Conservation (phyloP, 2,329 filamentous ascomycete species). For the Lachnellula occidentalis region DNA sequence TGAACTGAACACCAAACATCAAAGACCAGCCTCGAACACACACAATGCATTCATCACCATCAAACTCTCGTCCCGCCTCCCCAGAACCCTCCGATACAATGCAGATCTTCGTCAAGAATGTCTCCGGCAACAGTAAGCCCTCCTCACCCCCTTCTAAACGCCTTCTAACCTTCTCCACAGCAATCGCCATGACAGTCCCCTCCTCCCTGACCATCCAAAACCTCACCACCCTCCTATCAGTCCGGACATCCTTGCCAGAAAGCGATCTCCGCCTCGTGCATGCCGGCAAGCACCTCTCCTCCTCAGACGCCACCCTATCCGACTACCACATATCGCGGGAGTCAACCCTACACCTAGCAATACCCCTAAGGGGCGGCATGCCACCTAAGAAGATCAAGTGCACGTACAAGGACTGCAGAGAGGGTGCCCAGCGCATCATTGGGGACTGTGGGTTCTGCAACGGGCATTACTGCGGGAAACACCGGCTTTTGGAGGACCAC, state of each 20-base stretch:
- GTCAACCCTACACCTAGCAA: constrained; percentile 47
- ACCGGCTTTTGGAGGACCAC: constrained; percentile 89
- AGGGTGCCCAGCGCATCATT: constrained; percentile 84
- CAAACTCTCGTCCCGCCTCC: constrained; percentile 30
- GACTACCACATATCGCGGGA: constrained; percentile 44
- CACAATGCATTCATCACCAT: constrained; percentile 25
- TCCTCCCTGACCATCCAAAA: constrained; percentile 48
- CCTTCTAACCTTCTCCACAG: constrained; percentile 33
- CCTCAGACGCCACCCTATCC: constrained; percentile 35
- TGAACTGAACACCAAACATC: constrained; percentile 4
- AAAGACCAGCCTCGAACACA: neutral
- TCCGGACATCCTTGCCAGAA: constrained; percentile 49
- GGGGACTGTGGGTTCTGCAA: constrained; percentile 95
- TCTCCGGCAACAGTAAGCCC: constrained; percentile 51
- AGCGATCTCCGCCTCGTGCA: constrained; percentile 49
- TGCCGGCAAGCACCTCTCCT: constrained; percentile 50
- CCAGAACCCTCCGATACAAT: constrained; percentile 46
- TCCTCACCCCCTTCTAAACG: constrained; percentile 7
- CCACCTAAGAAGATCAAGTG: constrained; percentile 77
- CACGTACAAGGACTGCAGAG: constrained; percentile 83
- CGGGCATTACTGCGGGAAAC: constrained; percentile 91
- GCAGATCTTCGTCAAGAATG: constrained; percentile 57
- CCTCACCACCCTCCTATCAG: constrained; percentile 50
- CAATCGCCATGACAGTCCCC: constrained; percentile 51
- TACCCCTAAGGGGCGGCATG: constrained; percentile 53